Conservation (phyloP, 2,329 filamentous ascomycete genomes). For the Helotiales sp. region DNA sequence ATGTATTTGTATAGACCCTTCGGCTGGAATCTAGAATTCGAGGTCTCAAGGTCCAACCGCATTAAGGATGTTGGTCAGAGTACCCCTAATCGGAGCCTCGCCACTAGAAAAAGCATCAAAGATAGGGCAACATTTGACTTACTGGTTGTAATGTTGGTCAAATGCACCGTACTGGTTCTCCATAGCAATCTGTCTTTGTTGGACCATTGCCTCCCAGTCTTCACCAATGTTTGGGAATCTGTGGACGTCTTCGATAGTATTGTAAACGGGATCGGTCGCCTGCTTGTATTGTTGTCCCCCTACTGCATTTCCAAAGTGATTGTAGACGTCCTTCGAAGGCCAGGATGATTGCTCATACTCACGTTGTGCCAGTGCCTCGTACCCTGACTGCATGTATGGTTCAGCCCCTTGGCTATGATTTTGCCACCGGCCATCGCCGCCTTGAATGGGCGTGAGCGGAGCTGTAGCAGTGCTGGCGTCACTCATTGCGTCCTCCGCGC, state of each 20-base stretch:
- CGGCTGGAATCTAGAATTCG: too few relatives aligned
- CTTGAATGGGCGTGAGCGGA: slow-evolving; percentile 50
- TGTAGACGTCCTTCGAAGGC: slow-evolving; percentile 43
- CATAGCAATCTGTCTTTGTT: slow-evolving; percentile 32
- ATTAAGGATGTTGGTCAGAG: too few relatives aligned
- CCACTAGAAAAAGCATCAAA: too few relatives aligned
- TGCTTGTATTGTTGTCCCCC: slow-evolving; percentile 48
- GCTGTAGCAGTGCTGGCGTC: slow-evolving; percentile 33
- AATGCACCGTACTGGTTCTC: slow-evolving; percentile 35
- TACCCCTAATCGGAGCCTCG: too few relatives aligned
- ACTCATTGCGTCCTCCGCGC: slow-evolving; percentile 38
- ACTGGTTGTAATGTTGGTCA: slow-evolving; percentile 25
- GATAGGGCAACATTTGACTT: too few relatives aligned
- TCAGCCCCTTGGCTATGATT: slow-evolving; percentile 30
- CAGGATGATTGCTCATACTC: slow-evolving; percentile 58
- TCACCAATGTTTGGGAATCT: slow-evolving; percentile 27
- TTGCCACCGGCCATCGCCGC: slow-evolving; percentile 53
- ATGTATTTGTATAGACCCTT: too few relatives aligned
- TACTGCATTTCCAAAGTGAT: slow-evolving; percentile 44
- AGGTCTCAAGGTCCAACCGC: too few relatives aligned
- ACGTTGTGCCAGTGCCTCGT: slow-evolving; percentile 66
- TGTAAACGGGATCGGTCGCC: slow-evolving; percentile 70
- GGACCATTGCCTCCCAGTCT: slow-evolving; percentile 26
- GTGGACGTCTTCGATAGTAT: slow-evolving; percentile 27
- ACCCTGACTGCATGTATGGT: slow-evolving; percentile 83